These are phyloP conservation scores for Populus hybrid DNA, from an alignment of 441 rosid species.

Conservation along the genomic window DNA sequence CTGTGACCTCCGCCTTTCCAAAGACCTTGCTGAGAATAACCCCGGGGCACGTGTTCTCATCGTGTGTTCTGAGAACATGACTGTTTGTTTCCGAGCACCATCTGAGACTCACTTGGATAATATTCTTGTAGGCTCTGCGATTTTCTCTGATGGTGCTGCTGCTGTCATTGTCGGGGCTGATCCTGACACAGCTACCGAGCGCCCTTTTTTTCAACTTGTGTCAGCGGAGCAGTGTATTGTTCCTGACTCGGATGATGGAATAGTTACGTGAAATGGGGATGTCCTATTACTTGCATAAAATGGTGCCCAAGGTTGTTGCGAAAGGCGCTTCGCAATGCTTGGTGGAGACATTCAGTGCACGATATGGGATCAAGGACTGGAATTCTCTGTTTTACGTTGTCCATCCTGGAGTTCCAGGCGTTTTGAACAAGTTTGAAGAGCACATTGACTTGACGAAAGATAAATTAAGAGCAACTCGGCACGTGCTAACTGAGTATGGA, in stretches of 20 bases:
- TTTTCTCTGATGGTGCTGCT: constrained; percentile 51
- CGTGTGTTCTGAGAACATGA: constrained; percentile 48
- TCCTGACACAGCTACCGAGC: constrained; percentile 36
- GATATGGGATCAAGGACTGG: constrained; percentile 46
- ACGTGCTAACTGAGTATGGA: constrained; percentile 43
- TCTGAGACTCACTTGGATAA: constrained; percentile 38
- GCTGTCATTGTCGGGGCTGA: constrained; percentile 47
- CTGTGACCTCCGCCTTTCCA: constrained; percentile 40
- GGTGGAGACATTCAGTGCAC: constrained; percentile 35
- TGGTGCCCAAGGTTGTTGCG: constrained; percentile 46
- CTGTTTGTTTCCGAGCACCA: constrained; percentile 50
- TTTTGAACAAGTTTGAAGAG: constrained; percentile 42
- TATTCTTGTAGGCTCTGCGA: constrained; percentile 51
- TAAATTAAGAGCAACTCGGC: constrained; percentile 37
- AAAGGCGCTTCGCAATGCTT: constrained; percentile 44
- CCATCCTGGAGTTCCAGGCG: constrained; percentile 48
- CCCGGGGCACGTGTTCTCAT: constrained; percentile 51
- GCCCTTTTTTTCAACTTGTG: constrained; percentile 37
- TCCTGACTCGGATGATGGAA: constrained; percentile 46
- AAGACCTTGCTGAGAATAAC: constrained; percentile 57
- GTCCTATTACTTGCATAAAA: constrained; percentile 39
- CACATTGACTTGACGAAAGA: constrained; percentile 39
- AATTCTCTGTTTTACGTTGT: constrained; percentile 52
- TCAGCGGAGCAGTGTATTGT: constrained; percentile 45
- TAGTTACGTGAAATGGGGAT: constrained; percentile 48